Evolutionary conservation across 2,329 filamentous ascomycete species (phyloP), one percentile per base, ranked within the genome.

Genomic region (Diaporthe ilicicola): DNA sequence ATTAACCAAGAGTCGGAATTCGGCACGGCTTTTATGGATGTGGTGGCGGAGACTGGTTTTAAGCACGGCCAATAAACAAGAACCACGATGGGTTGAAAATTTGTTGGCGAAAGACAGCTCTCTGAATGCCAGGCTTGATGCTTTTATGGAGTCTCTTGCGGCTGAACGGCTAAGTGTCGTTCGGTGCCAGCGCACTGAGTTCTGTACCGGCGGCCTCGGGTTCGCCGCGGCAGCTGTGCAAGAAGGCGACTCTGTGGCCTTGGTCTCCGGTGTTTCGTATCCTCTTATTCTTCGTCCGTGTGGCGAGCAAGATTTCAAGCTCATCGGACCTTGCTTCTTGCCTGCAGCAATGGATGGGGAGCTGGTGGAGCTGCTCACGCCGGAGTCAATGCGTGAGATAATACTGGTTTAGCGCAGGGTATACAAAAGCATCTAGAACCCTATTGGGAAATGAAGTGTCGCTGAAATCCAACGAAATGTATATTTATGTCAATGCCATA

Each of bases 1-100:
- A 0, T n/a, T 48, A 1, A 37, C 17, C 27, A 27, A 7, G 0
- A 12, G 8, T 0, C 2, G 4, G 53, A 1, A 13, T 10, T 37
- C 53, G 32, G 22, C 54, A 55, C 32, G 5, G 53, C 53, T 24
- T 37, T 37, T 13, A 37, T 55, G 53, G 37, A 17, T 4, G 54
- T 56, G 32, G 54, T 34, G 9, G 24, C 19, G n/a, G n/a, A 34
- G 3, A 12, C 32, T 22, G 10, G 24, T 12, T 12, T 9, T 24
- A 12, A 15, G 10, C 4, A 6, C 51, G 7, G 15, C 3, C 50
- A 19, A 34, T 12, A 7, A 9, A 4, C 29, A 5, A 9, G 27
- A 17, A 54, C 6, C 5, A 22, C 4, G 15, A 37, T 37, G 19
- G 29, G 5, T 2, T 5, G 29, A 15, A 13, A 9, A 8, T 2